Percentiles rank a stretch among this genome's conserved stretches.
Conservation (phyloP, 371 early-diverging fungal genomes). For the Caulochytrium protostelioides region DNA sequence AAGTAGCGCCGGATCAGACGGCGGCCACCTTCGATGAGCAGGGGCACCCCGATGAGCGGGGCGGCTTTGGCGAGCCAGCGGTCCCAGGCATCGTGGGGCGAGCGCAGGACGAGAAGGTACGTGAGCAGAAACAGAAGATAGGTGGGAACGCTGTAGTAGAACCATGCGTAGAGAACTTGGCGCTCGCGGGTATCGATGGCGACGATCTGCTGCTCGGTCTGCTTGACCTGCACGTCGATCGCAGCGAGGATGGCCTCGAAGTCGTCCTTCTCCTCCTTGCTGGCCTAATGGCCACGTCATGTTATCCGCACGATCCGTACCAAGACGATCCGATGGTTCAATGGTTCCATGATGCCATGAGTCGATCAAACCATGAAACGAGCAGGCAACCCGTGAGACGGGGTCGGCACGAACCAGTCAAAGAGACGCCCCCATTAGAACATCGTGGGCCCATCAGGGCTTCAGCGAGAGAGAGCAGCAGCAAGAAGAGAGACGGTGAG, state of each 20-base stretch:
- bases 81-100: not conserved
- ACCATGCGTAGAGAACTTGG: conserved; percentile 37
- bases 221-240: conserved; percentile 49
- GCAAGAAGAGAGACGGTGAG: no score
- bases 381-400: no score
- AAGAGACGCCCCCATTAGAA: no score
- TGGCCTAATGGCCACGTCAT: no score
- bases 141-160: conserved; percentile 39
- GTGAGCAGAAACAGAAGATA: conserved; percentile 37
- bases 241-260: conserved; percentile 58
- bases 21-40: not conserved
- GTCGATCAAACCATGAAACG: no score
- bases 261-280: conserved; percentile 36
- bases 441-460: no score
- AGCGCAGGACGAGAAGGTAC: not conserved
- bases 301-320: no score
- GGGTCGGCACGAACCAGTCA: no score
- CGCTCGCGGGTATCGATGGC: conserved; percentile 38
- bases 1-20: conserved; percentile 2
- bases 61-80: not conserved
- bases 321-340: no score
- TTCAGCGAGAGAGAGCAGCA: no score
- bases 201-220: conserved; percentile 38
- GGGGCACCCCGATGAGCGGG: not conserved
- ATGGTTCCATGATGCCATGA: no score